Base-by-base conservation (phyloP, 2,329 filamentous ascomycete species). In the Penicillium nordicum region DNA sequence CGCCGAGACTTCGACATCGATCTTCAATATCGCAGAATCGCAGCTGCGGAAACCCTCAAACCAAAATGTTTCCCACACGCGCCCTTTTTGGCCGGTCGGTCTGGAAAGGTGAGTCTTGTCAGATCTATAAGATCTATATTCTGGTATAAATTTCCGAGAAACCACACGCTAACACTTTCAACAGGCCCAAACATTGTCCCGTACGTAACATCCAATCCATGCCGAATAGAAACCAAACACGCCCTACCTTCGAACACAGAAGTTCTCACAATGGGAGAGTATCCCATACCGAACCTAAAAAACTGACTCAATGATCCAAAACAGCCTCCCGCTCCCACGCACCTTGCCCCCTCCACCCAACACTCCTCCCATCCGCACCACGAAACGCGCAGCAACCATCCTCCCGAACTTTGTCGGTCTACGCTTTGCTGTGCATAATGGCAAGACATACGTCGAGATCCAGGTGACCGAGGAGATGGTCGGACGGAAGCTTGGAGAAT, bases 381-480 rank as follows among this genome's bases (percentile, higher is more conserved):
- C 93, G 74, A 92, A 92, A 37, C 89, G 92, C 63, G 84, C 88
- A 55, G 92, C 92, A 32, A 96, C 92, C 6, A 94, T 97, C 67
- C 82, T 96, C 55, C 92, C 92, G 61, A 95, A 89, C 76, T 96
- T 96, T 72, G 90, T 97, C 52, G 92, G 92, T 14, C 79, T 96
- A 67, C 87, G 86, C 72, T 97, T 97, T 75, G 88, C 92, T 75
- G 84, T 97, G 57, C 88, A 97, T 79, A 96, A 96, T 73, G 92
- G 92, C 69, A 96, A 94, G 79, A 83, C 83, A 32, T 96, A 96
- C 75, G 78, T 88, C 66, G 89, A 94, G 65, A 82, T 96, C 53
- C 82, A 81, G 63, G 89, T 97, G 61, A 96, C 92, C 16, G 92
- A 96, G 73, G 90, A 96, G 69, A 97, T 97, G 92, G 92, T 97